A percentile compares a stretch with the other conserved stretches of the same genome.
Conservation (phyloP, 2,329 filamentous ascomycete genomes). For the Sclerotinia spermophila region DNA sequence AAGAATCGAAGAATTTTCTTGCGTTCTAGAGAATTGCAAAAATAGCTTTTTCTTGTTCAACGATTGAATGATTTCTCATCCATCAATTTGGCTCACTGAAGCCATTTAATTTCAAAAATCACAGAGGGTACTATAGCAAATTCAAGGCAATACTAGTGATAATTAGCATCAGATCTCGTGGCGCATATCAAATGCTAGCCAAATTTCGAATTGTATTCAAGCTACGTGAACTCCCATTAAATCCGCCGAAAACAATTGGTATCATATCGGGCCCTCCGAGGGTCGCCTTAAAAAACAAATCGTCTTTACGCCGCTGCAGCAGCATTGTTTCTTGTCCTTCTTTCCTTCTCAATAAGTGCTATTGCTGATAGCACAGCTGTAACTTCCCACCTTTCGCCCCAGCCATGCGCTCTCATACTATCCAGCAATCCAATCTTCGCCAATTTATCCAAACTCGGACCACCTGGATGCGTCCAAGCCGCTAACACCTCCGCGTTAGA, state of each 20-base stretch:
- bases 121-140: neutral
- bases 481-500: slow-evolving; percentile 1
- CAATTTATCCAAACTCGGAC: neutral
- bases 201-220: neutral
- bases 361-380: slow-evolving; percentile 7
- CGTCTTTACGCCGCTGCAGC: neutral
- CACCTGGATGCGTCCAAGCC: neutral
- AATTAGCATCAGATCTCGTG: neutral
- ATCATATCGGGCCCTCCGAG: neutral
- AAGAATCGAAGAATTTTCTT: neutral
- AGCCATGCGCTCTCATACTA: neutral
- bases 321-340: neutral
- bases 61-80: too few species aligned
- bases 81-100: neutral
- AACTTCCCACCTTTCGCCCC: slow-evolving; percentile 17
- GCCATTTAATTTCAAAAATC: neutral
- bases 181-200: neutral
- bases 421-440: slow-evolving; percentile 14
- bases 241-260: neutral
- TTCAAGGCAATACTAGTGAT: neutral
- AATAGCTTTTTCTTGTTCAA: neutral
- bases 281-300: neutral
- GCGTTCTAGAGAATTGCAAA: neutral
- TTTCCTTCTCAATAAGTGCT: slow-evolving; percentile 7
- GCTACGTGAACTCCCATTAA: neutral